Base-by-base conservation (phyloP, 2,329 filamentous ascomycete species). In the Chlorencoelia australis region DNA sequence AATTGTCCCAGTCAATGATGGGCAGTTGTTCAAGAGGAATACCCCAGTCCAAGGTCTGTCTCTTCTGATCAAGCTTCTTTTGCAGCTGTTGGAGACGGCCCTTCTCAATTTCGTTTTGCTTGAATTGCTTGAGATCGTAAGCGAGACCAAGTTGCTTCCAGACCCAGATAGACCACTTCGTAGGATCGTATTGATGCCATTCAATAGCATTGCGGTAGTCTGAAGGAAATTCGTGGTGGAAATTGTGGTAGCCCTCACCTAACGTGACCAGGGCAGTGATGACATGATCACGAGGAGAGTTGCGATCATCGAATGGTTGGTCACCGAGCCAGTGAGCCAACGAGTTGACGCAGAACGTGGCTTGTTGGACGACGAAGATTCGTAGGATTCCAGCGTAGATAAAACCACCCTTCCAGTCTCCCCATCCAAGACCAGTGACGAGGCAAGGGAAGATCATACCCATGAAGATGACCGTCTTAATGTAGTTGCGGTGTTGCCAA, bases 181-280 rank as follows among this genome's bases (percentile, higher is more conserved):
- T 93, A 30, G 85, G 85, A 60, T 93, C 85, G 56, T 93, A 93
- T 65, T 93, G 85, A 66, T 78, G 81, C 84, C 85, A 93, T 63
- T 86, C 71, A 50, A 91, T 89, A 44, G 84, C 85, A 59, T 93
- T 93, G 59, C 85, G 83, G 75, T 91, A 93, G 62, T 93, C 85
- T 8, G 83, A 89, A 37, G 86, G 86, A 65, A 93, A 93, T 62
- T 93, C 85, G 71, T 93, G 85, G 66, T 93, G 85, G 73, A 93
- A 93, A 72, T 93, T 93, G 73, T 93, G 85, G 67, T 93, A 93
- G 19, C 85, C 85, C 64, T 88, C 85, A 32, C 85, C 85, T 15
- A 93, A 79, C 28, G 85, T 93, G 50, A 86, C 79, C 13, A 93
- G 65, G 29, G 85, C 85, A 26, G 85, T 93, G 62, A 93, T 75